phyloP scores from a whole-genome alignment of 805 yeast species.

The Yarrowia yakushimensis region DNA sequence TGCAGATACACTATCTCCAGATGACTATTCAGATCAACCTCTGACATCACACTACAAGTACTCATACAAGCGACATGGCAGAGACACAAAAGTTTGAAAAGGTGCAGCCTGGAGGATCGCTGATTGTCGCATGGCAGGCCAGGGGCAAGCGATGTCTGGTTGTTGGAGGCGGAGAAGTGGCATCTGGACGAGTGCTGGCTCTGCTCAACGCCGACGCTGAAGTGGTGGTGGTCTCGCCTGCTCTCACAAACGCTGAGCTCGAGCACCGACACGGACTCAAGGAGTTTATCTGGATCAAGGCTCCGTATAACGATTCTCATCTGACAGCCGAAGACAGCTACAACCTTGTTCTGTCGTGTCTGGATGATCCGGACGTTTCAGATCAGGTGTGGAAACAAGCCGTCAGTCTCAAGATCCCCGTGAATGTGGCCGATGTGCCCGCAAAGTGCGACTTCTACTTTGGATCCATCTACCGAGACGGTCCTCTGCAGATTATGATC shows the following conservation, averaged over 20 bases:
- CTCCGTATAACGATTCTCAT: slow-evolving; percentile 30
- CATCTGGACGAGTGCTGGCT: slow-evolving; percentile 63
- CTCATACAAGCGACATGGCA: not conserved
- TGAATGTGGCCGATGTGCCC: slow-evolving; percentile 82
- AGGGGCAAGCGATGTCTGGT: slow-evolving; percentile 62
- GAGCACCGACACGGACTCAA: slow-evolving; percentile 20
- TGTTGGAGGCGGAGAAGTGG: slow-evolving; percentile 69
- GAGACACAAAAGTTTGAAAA: not conserved
- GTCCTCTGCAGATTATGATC: slow-evolving; percentile 74
- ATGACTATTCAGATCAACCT: slow-evolving; percentile 6
- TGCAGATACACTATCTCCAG: slow-evolving; percentile 17
- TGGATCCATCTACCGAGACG: slow-evolving; percentile 71
- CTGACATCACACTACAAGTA: not conserved
- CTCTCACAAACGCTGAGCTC: slow-evolving; percentile 45
- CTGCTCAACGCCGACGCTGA: slow-evolving; percentile 66
- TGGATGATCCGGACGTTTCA: slow-evolving; percentile 64
- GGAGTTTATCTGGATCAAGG: slow-evolving; percentile 33
- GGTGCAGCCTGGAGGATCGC: slow-evolving; percentile 45
- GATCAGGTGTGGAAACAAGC: slow-evolving; percentile 53
- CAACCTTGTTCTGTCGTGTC: slow-evolving; percentile 67
- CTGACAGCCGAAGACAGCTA: slow-evolving; percentile 43
- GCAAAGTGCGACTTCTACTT: slow-evolving; percentile 81
- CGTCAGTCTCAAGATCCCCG: slow-evolving; percentile 48
- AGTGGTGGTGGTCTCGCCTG: slow-evolving; percentile 60
- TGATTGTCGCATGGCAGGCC: slow-evolving; percentile 73